A percentile compares a stretch with the other conserved stretches of the same genome.
These are phyloP conservation scores for Vaccinium vitisidaea DNA, from an alignment of 148 eudicot species.

Conservation along the genomic window DNA sequence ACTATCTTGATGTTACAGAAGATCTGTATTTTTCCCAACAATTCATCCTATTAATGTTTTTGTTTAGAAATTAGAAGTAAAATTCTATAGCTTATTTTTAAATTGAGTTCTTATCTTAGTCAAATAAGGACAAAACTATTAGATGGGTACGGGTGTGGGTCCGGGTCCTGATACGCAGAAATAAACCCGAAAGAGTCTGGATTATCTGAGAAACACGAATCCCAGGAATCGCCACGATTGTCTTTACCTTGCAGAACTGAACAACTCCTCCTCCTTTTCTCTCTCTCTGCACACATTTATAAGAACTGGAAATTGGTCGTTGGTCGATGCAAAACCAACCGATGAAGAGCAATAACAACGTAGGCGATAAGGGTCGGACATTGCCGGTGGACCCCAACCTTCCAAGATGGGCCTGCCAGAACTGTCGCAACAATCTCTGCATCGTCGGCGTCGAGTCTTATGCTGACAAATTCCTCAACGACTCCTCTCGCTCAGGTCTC, in stretches of 20 bases:
- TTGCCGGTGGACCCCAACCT: slow-evolving; percentile 73
- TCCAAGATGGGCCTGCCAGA: slow-evolving; percentile 84
- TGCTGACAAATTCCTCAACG: slow-evolving; percentile 57
- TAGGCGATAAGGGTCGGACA: slow-evolving; percentile 37
- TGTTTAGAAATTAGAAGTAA: no score
- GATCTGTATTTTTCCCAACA: not conserved
- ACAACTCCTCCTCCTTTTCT: not conserved
- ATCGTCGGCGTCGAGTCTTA: slow-evolving; percentile 78
- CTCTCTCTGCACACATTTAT: not conserved
- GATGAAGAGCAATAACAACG: slow-evolving; percentile 28
- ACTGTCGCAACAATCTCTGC: slow-evolving; percentile 78
- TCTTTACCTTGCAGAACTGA: not conserved
- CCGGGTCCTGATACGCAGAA: not conserved
- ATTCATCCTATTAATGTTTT: not conserved
- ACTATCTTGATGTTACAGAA: not conserved
- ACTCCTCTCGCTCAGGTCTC: slow-evolving; percentile 63
- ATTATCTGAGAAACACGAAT: not conserved
- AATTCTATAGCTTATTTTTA: not conserved
- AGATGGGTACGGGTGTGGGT: no score
- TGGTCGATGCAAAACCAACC: not conserved
- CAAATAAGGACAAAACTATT: no score
- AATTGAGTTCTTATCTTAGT: not conserved
- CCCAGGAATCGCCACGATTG: not conserved
- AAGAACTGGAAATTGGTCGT: not conserved
- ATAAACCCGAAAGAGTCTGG: not conserved